phyloP scores from a whole-genome alignment of 208 protist species.

The Angomonas ambiguus region DNA sequence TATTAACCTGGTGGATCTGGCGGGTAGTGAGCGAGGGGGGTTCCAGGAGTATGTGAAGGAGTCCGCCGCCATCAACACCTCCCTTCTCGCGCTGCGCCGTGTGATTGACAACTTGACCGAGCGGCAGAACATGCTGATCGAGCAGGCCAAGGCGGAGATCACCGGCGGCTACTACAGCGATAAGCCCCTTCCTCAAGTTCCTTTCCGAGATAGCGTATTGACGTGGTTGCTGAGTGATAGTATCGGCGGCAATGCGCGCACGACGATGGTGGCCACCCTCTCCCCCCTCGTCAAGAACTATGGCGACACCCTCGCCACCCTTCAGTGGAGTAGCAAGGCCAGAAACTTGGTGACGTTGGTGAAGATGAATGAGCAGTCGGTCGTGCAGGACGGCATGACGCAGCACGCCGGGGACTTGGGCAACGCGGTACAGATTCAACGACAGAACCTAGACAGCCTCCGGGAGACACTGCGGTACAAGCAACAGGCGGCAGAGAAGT shows the following conservation, averaged over 20 bases:
- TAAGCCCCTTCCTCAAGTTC: constrained; percentile 79
- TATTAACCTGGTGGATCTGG: constrained; percentile 90
- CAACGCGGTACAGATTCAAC: constrained; percentile 70
- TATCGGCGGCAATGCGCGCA: constrained; percentile 89
- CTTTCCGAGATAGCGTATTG: constrained; percentile 85
- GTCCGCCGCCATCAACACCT: constrained; percentile 89
- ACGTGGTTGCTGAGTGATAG: constrained; percentile 90
- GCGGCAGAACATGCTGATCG: constrained; percentile 87
- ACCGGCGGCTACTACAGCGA: constrained; percentile 55
- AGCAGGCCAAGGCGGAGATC: constrained; percentile 76
- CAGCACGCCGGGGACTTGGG: constrained; percentile 65
- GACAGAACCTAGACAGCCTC: constrained; percentile 80
- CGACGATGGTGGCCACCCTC: constrained; percentile 89
- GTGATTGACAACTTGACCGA: constrained; percentile 87
- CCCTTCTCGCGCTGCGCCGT: constrained; percentile 77
- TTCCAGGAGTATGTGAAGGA: constrained; percentile 90
- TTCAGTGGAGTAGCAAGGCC: constrained; percentile 90
- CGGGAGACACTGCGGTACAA: constrained; percentile 68
- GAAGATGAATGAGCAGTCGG: constrained; percentile 82
- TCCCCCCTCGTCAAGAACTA: constrained; percentile 88
- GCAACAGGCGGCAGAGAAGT: constrained; percentile 48
- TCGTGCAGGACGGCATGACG: constrained; percentile 66
- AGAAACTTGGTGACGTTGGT: constrained; percentile 85
- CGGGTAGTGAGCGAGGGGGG: constrained; percentile 86
- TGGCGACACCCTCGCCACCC: constrained; percentile 80